Base-by-base conservation (phyloP, 2,329 filamentous ascomycete genomes). In the Malbranchea zuffiana region DNA sequence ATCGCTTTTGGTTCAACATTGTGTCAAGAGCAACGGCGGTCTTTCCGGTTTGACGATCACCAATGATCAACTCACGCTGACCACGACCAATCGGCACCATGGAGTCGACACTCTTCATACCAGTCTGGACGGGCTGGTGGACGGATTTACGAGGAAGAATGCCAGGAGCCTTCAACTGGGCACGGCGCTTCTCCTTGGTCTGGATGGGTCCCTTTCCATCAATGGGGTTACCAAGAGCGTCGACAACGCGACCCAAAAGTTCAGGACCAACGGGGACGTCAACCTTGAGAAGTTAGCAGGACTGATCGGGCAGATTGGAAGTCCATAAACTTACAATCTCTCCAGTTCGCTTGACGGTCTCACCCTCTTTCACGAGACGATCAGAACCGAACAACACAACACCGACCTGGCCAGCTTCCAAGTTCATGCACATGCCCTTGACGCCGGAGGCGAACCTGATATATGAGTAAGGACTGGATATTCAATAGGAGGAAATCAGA, bases 371-470 rank as follows among this genome's bases (percentile, higher is more conserved):
- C 79, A 98, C 90, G 59, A 95, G 78, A 87, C 90, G 87, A 74
- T 98, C 90, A 63, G 90, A 96, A 80, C 90, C 90, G 78, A 98
- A 98, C 63, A 98, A 78, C 78, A 98, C 90, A 61, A 98, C 87
- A 94, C 90, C 90, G 73, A 98, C 90, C 72, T 96, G 90, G 68
- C 90, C 90, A 69, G 90, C 90, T 75, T 98, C 90, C 71, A 98
- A 80, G 83, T 98, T 98, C 88, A 98, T 96, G 84, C 88, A 96
- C 90, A 98, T 98, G 69, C 90, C 90, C 81, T 96, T 96, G 71
- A 96, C 90, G 68, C 90, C 90, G 52, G 90, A 98, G 60, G 90
- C 85, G 75, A 98, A 98, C 76, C 87, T 95, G 52, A 45, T 41
- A 41, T 43, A 45, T 56, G 50, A 53, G 49, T 50, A 40, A 34